Percentiles rank a stretch among this genome's conserved stretches.
Evolutionary conservation across 139 green algal genomes (phyloP).

Genomic region (Zygnema cylindricum): DNA sequence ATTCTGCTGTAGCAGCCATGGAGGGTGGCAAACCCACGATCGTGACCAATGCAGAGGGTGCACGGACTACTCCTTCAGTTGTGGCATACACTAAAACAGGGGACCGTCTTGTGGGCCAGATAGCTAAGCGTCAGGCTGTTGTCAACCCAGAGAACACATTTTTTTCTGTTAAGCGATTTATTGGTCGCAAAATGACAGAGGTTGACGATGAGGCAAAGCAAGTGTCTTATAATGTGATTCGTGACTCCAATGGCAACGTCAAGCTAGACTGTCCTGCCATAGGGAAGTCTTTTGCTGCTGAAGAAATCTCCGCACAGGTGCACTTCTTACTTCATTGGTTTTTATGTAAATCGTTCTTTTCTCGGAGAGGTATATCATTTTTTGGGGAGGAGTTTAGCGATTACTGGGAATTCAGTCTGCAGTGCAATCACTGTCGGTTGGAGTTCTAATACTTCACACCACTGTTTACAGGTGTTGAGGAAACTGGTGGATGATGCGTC

Average conservation of each 20-base stretch:
- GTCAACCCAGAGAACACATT: conserved; percentile 99
- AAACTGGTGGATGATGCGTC: conserved; percentile 83
- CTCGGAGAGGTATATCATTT: too few species aligned
- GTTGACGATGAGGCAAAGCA: conserved; percentile 90
- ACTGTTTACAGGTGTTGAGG: conserved; percentile 70
- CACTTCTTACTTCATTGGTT: too few species aligned
- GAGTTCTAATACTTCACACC: too few species aligned
- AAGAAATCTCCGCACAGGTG: conserved; percentile 92
- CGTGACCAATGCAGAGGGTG: conserved; percentile 96
- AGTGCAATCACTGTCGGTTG: too few species aligned
- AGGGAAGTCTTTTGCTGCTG: conserved; percentile 93
- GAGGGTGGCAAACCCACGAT: conserved; percentile 82
- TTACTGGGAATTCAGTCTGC: too few species aligned
- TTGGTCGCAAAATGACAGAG: conserved; percentile 89
- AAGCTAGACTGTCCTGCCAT: conserved; percentile 92
- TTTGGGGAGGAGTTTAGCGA: too few species aligned
- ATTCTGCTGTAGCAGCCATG: conserved; percentile 82
- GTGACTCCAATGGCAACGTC: conserved; percentile 86
- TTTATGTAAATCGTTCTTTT: too few species aligned
- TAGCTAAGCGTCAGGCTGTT: conserved; percentile 97
- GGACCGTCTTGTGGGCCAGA: conserved; percentile 96
- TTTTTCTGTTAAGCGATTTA: conserved; percentile 99
- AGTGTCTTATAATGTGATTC: conserved; percentile 84
- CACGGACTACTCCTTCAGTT: conserved; percentile 95
- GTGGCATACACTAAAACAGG: conserved; percentile 85